phyloP scores from a whole-genome alignment of 1,284 basidiomycete species.

The Malassezia brasiliensis region DNA sequence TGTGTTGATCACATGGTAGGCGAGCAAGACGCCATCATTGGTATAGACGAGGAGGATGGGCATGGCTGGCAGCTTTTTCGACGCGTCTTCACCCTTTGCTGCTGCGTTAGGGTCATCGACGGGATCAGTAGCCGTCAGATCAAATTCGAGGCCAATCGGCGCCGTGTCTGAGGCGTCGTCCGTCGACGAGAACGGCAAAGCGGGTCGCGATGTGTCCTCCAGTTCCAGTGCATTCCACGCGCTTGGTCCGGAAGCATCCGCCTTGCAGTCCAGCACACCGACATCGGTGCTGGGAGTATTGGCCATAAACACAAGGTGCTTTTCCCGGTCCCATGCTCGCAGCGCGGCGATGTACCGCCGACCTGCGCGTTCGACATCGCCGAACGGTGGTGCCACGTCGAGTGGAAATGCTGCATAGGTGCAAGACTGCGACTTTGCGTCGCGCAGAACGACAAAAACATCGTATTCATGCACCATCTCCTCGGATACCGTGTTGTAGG shows the following conservation, averaged over 20 bases:
- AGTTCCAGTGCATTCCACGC: constrained; percentile 64
- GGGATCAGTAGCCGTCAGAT: constrained; percentile 57
- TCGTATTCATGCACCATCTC: constrained; percentile 53
- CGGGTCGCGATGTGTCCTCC: constrained; percentile 63
- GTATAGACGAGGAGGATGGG: constrained; percentile 68
- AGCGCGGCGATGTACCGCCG: constrained; percentile 55
- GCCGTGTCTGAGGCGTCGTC: constrained; percentile 65
- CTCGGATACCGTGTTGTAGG: constrained; percentile 53
- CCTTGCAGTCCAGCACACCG: constrained; percentile 57
- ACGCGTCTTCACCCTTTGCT: constrained; percentile 50
- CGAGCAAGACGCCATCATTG: constrained; percentile 68
- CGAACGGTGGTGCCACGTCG: constrained; percentile 55
- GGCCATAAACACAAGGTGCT: constrained; percentile 60
- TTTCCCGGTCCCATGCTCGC: constrained; percentile 60
- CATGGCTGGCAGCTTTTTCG: constrained; percentile 50
- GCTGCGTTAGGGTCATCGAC: constrained; percentile 56
- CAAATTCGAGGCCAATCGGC: constrained; percentile 60
- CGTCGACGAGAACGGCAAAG: constrained; percentile 56
- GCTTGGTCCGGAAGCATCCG: constrained; percentile 42
- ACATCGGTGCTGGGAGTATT: constrained; percentile 67
- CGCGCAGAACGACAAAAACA: constrained; percentile 57
- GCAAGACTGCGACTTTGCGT: constrained; percentile 57
- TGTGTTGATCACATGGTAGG: constrained; percentile 63
- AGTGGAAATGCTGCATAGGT: constrained; percentile 53
- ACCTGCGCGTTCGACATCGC: constrained; percentile 55